These are phyloP conservation scores for Phaeosphaeriaceae sp. DNA, from an alignment of 2,329 filamentous ascomycete genomes.

Conservation along the genomic window DNA sequence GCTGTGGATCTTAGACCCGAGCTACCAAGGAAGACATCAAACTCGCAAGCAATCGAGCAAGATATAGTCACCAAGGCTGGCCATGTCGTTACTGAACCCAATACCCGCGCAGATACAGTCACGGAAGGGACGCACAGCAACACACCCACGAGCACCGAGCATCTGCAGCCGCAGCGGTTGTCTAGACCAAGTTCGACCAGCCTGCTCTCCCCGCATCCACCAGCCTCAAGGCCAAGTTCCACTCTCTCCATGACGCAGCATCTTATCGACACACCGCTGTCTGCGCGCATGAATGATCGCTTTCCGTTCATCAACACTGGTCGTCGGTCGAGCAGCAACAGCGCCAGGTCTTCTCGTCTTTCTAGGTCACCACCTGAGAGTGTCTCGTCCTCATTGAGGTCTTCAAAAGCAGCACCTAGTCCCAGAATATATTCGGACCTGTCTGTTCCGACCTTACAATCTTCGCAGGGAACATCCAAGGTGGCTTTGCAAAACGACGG, in stretches of 20 bases:
- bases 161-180: not conserved
- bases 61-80: not conserved
- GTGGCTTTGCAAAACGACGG: constrained; percentile 12
- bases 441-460: constrained; percentile 15
- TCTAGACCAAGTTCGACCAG: not conserved
- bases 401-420: constrained; percentile 16
- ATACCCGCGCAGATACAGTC: constrained; percentile 7
- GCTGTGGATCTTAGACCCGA: not conserved
- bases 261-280: constrained; percentile 25
- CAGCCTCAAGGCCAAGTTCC: constrained; percentile 10
- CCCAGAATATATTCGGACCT: constrained; percentile 30
- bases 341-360: constrained; percentile 22
- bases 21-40: not conserved
- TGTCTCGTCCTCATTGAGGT: constrained; percentile 17
- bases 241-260: constrained; percentile 15
- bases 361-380: constrained; percentile 25
- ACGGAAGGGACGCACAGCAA: constrained; percentile 5
- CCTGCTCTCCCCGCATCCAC: not conserved
- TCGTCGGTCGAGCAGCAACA: constrained; percentile 38
- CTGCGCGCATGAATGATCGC: constrained; percentile 55
- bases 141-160: not conserved
- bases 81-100: not conserved
- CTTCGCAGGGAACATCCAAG: constrained; percentile 10
- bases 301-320: constrained; percentile 52
- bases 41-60: not conserved